phyloP scores from a whole-genome alignment of 2,329 filamentous ascomycete species.

The Stachybotrys elegans region DNA sequence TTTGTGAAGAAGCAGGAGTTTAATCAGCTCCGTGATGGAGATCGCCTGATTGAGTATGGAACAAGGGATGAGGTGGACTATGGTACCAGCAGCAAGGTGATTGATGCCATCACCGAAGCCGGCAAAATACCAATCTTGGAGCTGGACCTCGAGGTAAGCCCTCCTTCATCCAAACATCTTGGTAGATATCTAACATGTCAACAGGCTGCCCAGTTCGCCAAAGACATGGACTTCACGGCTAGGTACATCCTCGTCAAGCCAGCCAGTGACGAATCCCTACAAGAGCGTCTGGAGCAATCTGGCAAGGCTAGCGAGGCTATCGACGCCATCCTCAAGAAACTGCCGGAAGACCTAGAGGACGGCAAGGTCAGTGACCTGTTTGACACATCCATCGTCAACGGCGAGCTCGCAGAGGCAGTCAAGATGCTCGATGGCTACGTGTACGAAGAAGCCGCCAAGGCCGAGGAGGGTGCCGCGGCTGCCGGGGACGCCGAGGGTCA shows the following conservation, averaged over 20 bases:
- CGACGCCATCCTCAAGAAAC: conserved; percentile 16
- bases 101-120: conserved; percentile 45
- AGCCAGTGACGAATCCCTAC: conserved; percentile 22
- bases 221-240: conserved; percentile 50
- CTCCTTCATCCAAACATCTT: not conserved
- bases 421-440: conserved; percentile 20
- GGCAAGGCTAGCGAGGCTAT: conserved; percentile 17
- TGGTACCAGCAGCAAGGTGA: conserved; percentile 49
- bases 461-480: not conserved
- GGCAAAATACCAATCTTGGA: conserved; percentile 57
- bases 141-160: conserved; percentile 47
- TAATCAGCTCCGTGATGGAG: conserved; percentile 53
- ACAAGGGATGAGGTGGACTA: conserved; percentile 45
- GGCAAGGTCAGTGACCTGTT: conserved; percentile 20
- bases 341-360: conserved; percentile 18
- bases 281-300: conserved; percentile 21
- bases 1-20: conserved; percentile 54
- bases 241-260: conserved; percentile 50
- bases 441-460: conserved; percentile 13
- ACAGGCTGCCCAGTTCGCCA: conserved; percentile 52
- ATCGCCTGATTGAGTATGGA: conserved; percentile 53
- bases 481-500: conserved; percentile 5
- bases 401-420: conserved; percentile 17
- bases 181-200: conserved; percentile 2
- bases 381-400: conserved; percentile 19